Evolutionary conservation across 2,329 filamentous ascomycete genomes (phyloP).

Genomic region (Trichoderma cornu-damae): DNA sequence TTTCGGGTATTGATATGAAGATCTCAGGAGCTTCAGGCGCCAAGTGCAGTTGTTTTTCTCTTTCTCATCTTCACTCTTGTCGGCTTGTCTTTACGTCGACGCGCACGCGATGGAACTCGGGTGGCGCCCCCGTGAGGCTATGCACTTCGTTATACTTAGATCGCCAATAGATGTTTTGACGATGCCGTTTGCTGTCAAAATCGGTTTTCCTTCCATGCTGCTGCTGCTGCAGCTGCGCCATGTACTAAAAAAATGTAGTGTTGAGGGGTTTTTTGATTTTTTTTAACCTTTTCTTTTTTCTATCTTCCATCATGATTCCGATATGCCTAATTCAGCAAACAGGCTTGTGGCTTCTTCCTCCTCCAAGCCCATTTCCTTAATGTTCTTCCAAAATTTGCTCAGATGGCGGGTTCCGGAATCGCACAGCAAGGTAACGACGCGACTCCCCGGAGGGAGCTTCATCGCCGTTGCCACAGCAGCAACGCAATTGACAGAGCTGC

Average conservation of each 20-base stretch:
- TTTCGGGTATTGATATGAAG: slow-evolving; percentile 2
- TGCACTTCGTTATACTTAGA: slow-evolving; percentile 10
- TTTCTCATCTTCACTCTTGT: background rate
- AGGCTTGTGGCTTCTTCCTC: slow-evolving; percentile 48
- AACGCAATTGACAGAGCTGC: slow-evolving; percentile 93
- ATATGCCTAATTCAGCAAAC: slow-evolving; percentile 47
- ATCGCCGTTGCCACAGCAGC: slow-evolving; percentile 67
- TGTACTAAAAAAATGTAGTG: background rate
- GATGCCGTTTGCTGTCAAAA: background rate
- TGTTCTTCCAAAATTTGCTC: slow-evolving; percentile 77
- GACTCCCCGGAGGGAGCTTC: slow-evolving; percentile 55
- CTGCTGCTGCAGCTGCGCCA: background rate
- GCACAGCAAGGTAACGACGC: slow-evolving; percentile 77
- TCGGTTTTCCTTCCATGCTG: background rate
- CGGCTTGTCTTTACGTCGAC: background rate
- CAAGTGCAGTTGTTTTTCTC: background rate
- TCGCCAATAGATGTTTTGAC: slow-evolving; percentile 17
- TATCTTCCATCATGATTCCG: background rate
- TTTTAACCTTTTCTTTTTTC: too few species aligned
- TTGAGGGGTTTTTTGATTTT: too few species aligned
- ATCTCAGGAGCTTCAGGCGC: background rate
- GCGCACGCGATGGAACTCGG: background rate
- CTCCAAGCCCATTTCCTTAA: slow-evolving; percentile 63
- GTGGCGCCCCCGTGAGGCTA: background rate
- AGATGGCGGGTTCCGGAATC: slow-evolving; percentile 78